Evolutionary conservation across 805 yeast genomes (phyloP).

Genomic region (Cyberlindnera euphorbiiphila): DNA sequence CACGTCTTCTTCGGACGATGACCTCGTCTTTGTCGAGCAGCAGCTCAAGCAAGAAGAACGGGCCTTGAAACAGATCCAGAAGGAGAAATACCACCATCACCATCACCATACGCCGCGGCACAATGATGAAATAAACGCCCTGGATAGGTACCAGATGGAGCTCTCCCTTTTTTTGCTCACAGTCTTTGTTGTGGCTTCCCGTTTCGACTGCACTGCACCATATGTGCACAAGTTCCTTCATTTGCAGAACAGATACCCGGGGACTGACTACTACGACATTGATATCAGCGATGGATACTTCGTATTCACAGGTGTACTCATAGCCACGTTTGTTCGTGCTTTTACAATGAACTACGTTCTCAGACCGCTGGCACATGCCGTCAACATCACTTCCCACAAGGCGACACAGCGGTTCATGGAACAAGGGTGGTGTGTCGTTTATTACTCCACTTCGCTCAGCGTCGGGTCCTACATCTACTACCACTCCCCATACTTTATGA

Average conservation of each 20-base stretch:
- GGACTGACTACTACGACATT: constrained; percentile 43
- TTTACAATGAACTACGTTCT: constrained; percentile 54
- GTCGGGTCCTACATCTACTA: constrained; percentile 57
- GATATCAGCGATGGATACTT: constrained; percentile 53
- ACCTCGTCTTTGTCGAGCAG: not conserved
- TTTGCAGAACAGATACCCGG: constrained; percentile 36
- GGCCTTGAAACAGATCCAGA: not conserved
- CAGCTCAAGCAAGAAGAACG: not conserved
- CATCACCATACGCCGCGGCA: not conserved
- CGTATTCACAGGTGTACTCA: constrained; percentile 51
- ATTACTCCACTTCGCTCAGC: constrained; percentile 51
- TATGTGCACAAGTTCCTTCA: constrained; percentile 36
- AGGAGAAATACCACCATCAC: not conserved
- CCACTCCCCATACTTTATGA: constrained; percentile 54
- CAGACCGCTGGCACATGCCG: constrained; percentile 48
- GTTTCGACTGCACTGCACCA: constrained; percentile 26
- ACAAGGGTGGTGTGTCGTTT: constrained; percentile 74
- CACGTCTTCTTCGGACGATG: constrained; percentile 11
- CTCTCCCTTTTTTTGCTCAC: constrained; percentile 25
- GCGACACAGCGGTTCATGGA: constrained; percentile 72
- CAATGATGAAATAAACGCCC: constrained; percentile 10
- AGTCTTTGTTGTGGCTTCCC: constrained; percentile 24
- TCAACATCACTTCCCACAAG: constrained; percentile 45
- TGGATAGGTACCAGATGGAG: constrained; percentile 30
- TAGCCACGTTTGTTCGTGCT: constrained; percentile 55